Base-by-base conservation (phyloP, 768 basidiomycete genomes). In the Hericium erinaceus region DNA sequence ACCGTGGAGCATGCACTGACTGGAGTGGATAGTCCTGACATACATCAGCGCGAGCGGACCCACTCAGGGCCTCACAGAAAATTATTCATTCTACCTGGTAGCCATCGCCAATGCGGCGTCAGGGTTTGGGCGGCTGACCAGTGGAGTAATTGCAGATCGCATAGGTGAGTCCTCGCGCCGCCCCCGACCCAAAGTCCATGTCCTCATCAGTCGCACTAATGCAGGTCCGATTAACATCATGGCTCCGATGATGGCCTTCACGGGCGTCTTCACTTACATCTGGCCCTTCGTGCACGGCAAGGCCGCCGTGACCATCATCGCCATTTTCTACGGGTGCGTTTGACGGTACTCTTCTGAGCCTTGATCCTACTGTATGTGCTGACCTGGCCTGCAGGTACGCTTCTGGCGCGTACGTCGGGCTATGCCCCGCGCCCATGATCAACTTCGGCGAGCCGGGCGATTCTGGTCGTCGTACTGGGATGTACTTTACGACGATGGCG, bases 71-170 rank as follows among this genome's bases (percentile, higher is more conserved):
- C 69, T 87, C 48, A 68, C 76, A 2, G 59, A 66, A 0, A 68
- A 77, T 38, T 78, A 87, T 54, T 70, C 81, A 0, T 82, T 84
- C 67, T 89, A 89, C 63, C 72, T 87, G 11, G 69, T 87, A 12
- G 73, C 87, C 0, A 80, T 91, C 54, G 80, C 82, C 2, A 92
- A 92, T 62, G 84, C 78, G 0, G 74, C 78, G 40, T 85, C 84
- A 1, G 71, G 81, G 2, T 71, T 86, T 26, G 87, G 87, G 7
- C 79, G 89, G 12, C 71, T 83, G 48, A 53, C 68, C 1, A 75
- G 77, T 0, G 87, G 87, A 10, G 53, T 75, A 22, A 52, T 84
- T 2, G 77, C 78, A 2, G 87, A 89, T 68, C 65, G 70, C n/a
- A 40, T 79, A 22, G 84, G 83, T 81, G 51, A 6, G 72, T 61